Evolutionary conservation across 2,329 filamentous ascomycete genomes (phyloP).

Genomic region (Akanthomyces dipterigenus): DNA sequence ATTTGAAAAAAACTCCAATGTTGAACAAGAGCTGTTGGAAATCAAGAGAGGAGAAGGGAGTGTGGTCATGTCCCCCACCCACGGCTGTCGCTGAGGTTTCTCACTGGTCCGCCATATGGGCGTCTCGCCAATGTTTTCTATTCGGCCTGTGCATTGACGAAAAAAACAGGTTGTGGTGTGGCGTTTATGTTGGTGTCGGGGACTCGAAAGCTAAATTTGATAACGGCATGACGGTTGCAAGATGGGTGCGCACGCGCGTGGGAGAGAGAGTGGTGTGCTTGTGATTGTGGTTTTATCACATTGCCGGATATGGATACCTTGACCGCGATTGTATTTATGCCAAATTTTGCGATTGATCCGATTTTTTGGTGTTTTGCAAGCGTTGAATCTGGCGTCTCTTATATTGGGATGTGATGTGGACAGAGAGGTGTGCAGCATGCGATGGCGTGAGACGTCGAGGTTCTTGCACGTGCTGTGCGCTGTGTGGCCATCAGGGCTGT

Average conservation of each 20-base stretch:
- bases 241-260: neutral
- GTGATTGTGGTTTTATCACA: neutral
- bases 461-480: too few relatives aligned
- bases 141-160: neutral
- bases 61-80: neutral
- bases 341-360: neutral
- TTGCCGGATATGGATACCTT: neutral
- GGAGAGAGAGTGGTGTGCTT: neutral
- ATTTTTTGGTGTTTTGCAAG: neutral
- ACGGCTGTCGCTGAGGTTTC: neutral
- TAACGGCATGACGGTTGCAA: neutral
- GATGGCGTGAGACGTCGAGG: too few relatives aligned
- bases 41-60: neutral
- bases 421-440: too few relatives aligned
- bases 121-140: neutral
- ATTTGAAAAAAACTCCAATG: neutral
- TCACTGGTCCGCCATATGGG: neutral
- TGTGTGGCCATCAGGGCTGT: too few relatives aligned
- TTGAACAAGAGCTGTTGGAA: too few relatives aligned
- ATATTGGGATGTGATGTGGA: neutral
- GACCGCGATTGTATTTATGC: neutral
- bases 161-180: neutral
- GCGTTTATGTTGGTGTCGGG: neutral
- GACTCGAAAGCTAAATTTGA: neutral
- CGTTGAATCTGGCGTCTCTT: neutral